Percentiles rank a stretch among this genome's conserved stretches.
These are phyloP conservation scores for Chaetomium strumarium DNA, from an alignment of 2,329 filamentous ascomycete species.

Conservation along the genomic window DNA sequence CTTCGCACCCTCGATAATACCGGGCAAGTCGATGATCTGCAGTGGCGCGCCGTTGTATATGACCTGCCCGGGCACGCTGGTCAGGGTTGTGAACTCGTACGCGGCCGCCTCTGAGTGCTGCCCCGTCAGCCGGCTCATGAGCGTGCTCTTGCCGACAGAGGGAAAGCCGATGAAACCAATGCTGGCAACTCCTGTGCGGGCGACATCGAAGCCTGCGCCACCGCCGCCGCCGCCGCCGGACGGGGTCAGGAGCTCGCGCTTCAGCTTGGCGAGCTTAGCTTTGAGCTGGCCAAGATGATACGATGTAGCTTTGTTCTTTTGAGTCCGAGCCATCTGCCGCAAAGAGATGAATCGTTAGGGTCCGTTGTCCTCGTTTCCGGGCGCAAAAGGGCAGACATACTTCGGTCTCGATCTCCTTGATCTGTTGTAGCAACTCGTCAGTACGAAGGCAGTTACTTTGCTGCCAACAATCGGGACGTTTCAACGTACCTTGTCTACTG, in stretches of 20 bases:
- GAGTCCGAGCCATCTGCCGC: conserved; percentile 81
- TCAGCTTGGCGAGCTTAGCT: conserved; percentile 96
- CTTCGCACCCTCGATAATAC: conserved; percentile 98
- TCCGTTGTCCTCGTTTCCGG: background rate
- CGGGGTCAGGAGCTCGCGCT: conserved; percentile 89
- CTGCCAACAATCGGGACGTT: background rate
- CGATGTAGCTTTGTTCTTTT: conserved; percentile 95
- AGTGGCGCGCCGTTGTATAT: conserved; percentile 92
- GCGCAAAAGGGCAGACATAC: conserved; percentile 44
- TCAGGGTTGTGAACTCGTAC: conserved; percentile 98
- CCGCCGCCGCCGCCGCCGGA: conserved; percentile 73
- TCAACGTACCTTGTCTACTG: conserved; percentile 78
- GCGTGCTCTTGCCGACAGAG: conserved; percentile 94
- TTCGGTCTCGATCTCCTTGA: conserved; percentile 95
- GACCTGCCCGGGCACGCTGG: conserved; percentile 93
- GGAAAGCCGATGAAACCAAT: conserved; percentile 98
- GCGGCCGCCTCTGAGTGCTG: conserved; percentile 96
- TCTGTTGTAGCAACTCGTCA: conserved; percentile 48
- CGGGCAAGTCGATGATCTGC: conserved; percentile 95
- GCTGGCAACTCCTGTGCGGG: conserved; percentile 93
- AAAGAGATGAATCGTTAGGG: conserved; percentile 15
- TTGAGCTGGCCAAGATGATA: conserved; percentile 95
- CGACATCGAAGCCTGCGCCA: conserved; percentile 91
- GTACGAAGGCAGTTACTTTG: too few species aligned
- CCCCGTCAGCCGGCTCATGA: conserved; percentile 91